Base-by-base conservation (phyloP, 2,329 filamentous ascomycete species). In the Gaeumannomyces sp. region DNA sequence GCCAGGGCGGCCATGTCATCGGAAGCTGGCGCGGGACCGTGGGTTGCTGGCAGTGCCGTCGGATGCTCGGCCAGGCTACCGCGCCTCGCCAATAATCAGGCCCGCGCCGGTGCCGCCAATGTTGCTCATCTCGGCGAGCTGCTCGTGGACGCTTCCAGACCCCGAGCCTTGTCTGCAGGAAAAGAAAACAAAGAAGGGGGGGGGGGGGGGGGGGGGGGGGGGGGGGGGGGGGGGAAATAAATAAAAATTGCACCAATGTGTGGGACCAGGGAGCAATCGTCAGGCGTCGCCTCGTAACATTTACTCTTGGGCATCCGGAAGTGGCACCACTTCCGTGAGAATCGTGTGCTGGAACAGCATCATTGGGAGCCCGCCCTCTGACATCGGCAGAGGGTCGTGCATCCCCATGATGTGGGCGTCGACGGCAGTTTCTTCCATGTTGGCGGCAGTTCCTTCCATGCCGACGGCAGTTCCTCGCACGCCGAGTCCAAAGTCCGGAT, bases 271-370 rank as follows among this genome's bases (percentile, higher is more conserved):
- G 45, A 50, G 19, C 19, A 50, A 8, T 11, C 11, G 22, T 53
- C 45, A 53, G 45, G 45, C 7, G 45, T 3, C 45, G 5, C 25
- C 19, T 53, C 45, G 45, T 22, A 22, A 29, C 57, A 22, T 59
- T 59, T 19, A 19, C 29, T 19, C 6, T 28, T 31, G n/a, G 57
- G 57, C 19, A 25, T 28, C 57, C 11, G 25, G 57, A 59, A 59
- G 27, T 59, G 57, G 57, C 19, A 4, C 25, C 13, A 59, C 57
- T 8, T 59, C 13, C 8, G 6, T 8, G 27, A 16, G 13, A 11
- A 59, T 29, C 57, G 29, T 22, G 25, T 31, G 57, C 27, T 59
- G 57, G 57, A 59, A 29, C 57, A 59, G 57, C 29, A 25, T 59
- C 57, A 59, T 28, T 31, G 25, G 57, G 57, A 59, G 27, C 27